A percentile compares a stretch with the other conserved stretches of the same genome.
Evolutionary conservation across 1,284 basidiomycete genomes (phyloP).

Genomic region (Irpex rosettiformis): DNA sequence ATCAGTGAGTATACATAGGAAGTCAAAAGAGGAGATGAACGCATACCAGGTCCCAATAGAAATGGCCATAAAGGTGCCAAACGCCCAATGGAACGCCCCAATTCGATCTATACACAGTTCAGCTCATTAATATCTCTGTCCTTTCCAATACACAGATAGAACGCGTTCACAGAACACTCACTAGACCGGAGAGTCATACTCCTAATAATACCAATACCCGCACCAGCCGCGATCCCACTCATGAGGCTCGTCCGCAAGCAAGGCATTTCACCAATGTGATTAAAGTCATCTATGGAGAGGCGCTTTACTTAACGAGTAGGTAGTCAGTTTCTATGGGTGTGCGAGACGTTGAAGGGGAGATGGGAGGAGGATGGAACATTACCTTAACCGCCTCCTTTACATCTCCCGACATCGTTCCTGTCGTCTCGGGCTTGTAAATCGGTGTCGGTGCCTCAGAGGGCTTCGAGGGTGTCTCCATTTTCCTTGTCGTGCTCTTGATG

Average conservation of each 20-base stretch:
- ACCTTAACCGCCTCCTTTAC: slow-evolving; percentile 43
- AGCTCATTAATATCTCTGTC: background rate
- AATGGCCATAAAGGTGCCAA: slow-evolving; percentile 50
- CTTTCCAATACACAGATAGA: too few species aligned
- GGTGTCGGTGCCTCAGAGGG: slow-evolving; percentile 18
- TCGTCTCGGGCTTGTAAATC: slow-evolving; percentile 40
- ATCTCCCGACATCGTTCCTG: slow-evolving; percentile 41
- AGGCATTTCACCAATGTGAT: slow-evolving; percentile 53
- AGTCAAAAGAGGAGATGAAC: background rate
- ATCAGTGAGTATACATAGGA: slow-evolving; percentile 4
- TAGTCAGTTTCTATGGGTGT: slow-evolving; percentile 14
- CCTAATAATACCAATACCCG: slow-evolving; percentile 55
- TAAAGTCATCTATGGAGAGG: slow-evolving; percentile 44
- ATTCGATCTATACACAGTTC: slow-evolving; percentile 34
- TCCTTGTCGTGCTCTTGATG: background rate
- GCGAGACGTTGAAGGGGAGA: background rate
- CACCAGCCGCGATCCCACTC: slow-evolving; percentile 51
- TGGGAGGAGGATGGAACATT: background rate
- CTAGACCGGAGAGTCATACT: slow-evolving; percentile 42
- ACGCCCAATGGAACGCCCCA: slow-evolving; percentile 51
- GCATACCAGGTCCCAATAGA: slow-evolving; percentile 50
- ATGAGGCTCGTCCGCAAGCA: slow-evolving; percentile 54
- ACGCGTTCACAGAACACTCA: slow-evolving; percentile 24
- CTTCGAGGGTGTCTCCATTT: slow-evolving; percentile 11
- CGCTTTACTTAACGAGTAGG: slow-evolving; percentile 38